These are phyloP conservation scores for Ocimum tenuiflorum DNA, from an alignment of 257 asterid species.

Conservation along the genomic window DNA sequence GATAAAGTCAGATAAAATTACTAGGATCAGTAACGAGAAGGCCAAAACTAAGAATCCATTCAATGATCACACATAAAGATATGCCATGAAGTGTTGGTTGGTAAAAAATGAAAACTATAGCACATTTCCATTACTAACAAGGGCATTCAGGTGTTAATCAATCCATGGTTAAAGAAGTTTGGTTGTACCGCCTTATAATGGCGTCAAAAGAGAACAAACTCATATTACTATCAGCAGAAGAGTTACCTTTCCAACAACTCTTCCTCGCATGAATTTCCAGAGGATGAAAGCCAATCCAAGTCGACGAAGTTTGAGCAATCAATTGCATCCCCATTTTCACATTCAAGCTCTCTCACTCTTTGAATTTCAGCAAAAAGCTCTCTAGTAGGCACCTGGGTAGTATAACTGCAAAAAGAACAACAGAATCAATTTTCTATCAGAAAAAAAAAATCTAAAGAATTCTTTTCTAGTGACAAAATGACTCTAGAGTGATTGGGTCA, in stretches of 20 bases:
- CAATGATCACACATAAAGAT: too few species aligned
- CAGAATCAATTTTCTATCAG: neutral
- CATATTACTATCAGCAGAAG: slow-evolving; percentile 12
- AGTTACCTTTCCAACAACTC: slow-evolving; percentile 77
- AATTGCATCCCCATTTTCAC: slow-evolving; percentile 52
- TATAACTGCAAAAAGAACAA: slow-evolving; percentile 34
- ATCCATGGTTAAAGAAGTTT: neutral
- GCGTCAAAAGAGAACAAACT: neutral
- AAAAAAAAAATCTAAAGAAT: slow-evolving; percentile 11
- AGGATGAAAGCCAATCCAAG: slow-evolving; percentile 91
- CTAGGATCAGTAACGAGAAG: neutral
- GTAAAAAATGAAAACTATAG: neutral
- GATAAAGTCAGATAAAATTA: neutral
- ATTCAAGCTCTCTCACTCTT: slow-evolving; percentile 46
- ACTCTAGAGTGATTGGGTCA: neutral
- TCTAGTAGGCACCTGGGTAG: slow-evolving; percentile 50
- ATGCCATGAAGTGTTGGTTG: too few species aligned
- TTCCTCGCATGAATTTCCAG: slow-evolving; percentile 89
- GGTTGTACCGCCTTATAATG: neutral
- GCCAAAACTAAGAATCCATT: neutral
- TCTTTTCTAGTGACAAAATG: neutral
- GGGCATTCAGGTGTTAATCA: neutral
- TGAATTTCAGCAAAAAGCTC: slow-evolving; percentile 56
- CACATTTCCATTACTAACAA: neutral
- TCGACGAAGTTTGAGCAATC: slow-evolving; percentile 90